These are phyloP conservation scores for Microcyclospora tardicrescens DNA, from an alignment of 2,329 filamentous ascomycete genomes.

Conservation along the genomic window DNA sequence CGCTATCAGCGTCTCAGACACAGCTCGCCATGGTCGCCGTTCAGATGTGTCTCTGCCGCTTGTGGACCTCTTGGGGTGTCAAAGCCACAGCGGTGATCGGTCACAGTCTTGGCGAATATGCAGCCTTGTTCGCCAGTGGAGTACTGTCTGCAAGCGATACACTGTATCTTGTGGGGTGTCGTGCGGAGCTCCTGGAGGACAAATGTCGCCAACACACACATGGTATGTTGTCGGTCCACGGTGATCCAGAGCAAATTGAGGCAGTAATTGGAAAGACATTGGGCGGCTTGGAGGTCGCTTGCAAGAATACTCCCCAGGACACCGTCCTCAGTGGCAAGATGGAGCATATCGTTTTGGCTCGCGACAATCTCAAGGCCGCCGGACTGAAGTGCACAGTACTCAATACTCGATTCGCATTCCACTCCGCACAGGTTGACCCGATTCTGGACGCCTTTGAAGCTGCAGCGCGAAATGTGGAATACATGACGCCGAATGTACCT, in stretches of 20 bases:
- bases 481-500: conserved; percentile 17
- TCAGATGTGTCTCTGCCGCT: conserved; percentile 28
- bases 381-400: conserved; percentile 8
- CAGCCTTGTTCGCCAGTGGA: conserved; percentile 24
- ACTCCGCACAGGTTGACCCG: conserved; percentile 21
- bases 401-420: conserved; percentile 19
- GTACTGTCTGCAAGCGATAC: conserved; percentile 23
- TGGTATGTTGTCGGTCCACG: conserved; percentile 17
- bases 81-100: conserved; percentile 17
- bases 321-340: conserved; percentile 14
- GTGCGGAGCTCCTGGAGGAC: conserved; percentile 21
- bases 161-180: conserved; percentile 24
- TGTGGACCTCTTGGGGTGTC: conserved; percentile 18
- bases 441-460: conserved; percentile 15
- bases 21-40: conserved; percentile 30
- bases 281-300: conserved; percentile 11
- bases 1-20: conserved; percentile 10
- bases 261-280: conserved; percentile 1
- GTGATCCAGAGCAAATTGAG: conserved; percentile 5
- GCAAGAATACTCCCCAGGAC: conserved; percentile 15
- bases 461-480: conserved; percentile 8
- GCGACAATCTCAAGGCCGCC: conserved; percentile 1
- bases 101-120: conserved; percentile 28
- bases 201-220: conserved; percentile 15
- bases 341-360: conserved; percentile 6